Base-by-base conservation (phyloP, 1,284 basidiomycete genomes). In the Sporisorium iseilematis-ciliati region DNA sequence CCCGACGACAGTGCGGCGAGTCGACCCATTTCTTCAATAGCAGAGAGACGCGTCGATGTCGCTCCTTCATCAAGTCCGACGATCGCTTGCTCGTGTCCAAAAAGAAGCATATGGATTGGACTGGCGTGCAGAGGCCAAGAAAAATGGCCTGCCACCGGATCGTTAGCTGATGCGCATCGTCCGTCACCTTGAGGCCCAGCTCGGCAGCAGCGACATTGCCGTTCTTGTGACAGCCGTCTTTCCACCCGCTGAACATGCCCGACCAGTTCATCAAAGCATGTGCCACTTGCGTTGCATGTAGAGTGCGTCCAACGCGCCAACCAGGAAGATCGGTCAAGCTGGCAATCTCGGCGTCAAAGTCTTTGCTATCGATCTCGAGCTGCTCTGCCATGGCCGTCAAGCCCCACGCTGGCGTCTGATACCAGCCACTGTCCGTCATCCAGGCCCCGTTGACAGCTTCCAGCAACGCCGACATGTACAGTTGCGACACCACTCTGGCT, bases 241-340 rank as follows among this genome's bases (percentile, higher is more conserved):
- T 51, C 50, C 61, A 48, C n/a, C 65, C 62, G 45, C 65, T 63
- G 64, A 66, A 66, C 63, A 66, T 70, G n/a, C 63, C 72, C 1
- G 63, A 70, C 72, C 72, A 75, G 29, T 75, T 75, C 67, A 75
- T 66, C 48, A 75, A 52, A 11, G 66, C 72, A 20, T 75, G 72
- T 0, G 67, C 67, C 4, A 75, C 64, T 41, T 63, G 62, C 16
- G 60, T 56, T 2, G 59, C 57, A 16, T 65, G 57, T 42, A 75
- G 35, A 20, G 52, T 70, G 31, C 59, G 63, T 1, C 72, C 72
- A 4, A 35, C 18, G 0, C 72, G 63, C 72, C 72, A 75, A 14
- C 72, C 72, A 0, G 72, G 72, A 25, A 75, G 67, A 41, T 66
- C 58, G 14, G 42, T 20, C 20, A 69, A 23, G 40, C 41, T 56